Conservation (phyloP, 805 yeast species). For the Sungouiella thailandica region DNA sequence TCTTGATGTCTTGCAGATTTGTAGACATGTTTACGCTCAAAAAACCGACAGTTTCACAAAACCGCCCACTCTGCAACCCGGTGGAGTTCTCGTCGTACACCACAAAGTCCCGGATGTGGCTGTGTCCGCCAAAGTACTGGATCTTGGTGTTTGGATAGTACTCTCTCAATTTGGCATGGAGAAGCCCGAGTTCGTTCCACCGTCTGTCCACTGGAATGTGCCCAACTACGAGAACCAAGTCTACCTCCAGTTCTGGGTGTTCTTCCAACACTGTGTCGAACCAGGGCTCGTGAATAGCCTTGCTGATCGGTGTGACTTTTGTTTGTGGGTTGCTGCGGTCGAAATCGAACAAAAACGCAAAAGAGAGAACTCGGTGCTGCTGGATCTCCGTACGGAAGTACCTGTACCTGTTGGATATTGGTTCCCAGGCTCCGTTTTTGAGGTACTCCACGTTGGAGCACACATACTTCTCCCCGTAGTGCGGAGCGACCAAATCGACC, state of each 20-base stretch:
- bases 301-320: conserved; percentile 57
- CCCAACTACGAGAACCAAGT: conserved; percentile 66
- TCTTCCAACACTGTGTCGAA: conserved; percentile 43
- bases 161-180: conserved; percentile 49
- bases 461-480: conserved; percentile 61
- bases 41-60: conserved; percentile 93
- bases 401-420: conserved; percentile 64
- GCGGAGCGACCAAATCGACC: conserved; percentile 51
- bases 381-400: conserved; percentile 60
- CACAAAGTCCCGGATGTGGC: conserved; percentile 83
- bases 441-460: conserved; percentile 63
- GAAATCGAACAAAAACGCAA: conserved; percentile 81
- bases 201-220: conserved; percentile 62
- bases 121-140: conserved; percentile 92
- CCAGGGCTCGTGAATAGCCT: conserved; percentile 58
- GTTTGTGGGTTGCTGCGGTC: conserved; percentile 53
- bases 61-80: conserved; percentile 89
- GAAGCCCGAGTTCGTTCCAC: conserved; percentile 48
- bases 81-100: conserved; percentile 61
- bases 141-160: conserved; percentile 59
- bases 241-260: conserved; percentile 41
- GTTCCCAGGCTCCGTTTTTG: conserved; percentile 42
- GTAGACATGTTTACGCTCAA: conserved; percentile 45
- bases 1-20: conserved; percentile 7
- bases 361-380: conserved; percentile 50